Evolutionary conservation across 2,329 filamentous ascomycete species (phyloP), one percentile per base, ranked within the genome.

Genomic region (Furcasterigmium furcatum): DNA sequence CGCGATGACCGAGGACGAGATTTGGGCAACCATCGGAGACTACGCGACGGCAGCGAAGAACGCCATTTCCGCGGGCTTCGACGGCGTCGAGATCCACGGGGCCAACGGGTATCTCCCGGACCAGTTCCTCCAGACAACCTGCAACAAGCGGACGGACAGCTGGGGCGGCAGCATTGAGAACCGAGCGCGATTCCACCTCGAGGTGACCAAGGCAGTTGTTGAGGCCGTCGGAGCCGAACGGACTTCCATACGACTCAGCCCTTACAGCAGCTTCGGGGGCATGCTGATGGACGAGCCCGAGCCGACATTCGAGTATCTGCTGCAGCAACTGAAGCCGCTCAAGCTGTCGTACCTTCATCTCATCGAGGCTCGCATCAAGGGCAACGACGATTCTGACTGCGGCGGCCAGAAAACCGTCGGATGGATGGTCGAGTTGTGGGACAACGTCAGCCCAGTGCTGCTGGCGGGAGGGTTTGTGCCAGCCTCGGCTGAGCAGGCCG

Each of bases 1-100:
- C 44, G 82, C 74, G 20, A 79, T 91, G 75, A 85, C 77, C 0
- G 71, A 79, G 42, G 67, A 76, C 1, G 85, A 89, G 16, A 91
- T 91, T 45, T 69, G 78, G 53, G 60, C 74, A 4, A 73, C 83
- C 50, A 86, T 89, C 62, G 61, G 58, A 1, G 80, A 81, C 0
- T 90, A 77, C 60, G 76, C 73, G 2, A 72, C 70, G 0, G 75
- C 77, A 1, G 71, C 76, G 1, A 72, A 73, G 48, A 72, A 79
- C 22, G 77, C 86, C 0, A 59, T 88, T 4, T 62, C 80, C 13
- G 73, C 75, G 16, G 87, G 88, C 0, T 84, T 85, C 36, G 87
- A 92, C 57, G 83, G 81, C 9, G 80, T 91, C 45, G 85, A 89
- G 55, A 62, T 71, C 16, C 69, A 74, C 52, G 72, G 61, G 4